phyloP scores from a whole-genome alignment of 371 early-diverging fungal genomes.

The Mortierella sp. region DNA sequence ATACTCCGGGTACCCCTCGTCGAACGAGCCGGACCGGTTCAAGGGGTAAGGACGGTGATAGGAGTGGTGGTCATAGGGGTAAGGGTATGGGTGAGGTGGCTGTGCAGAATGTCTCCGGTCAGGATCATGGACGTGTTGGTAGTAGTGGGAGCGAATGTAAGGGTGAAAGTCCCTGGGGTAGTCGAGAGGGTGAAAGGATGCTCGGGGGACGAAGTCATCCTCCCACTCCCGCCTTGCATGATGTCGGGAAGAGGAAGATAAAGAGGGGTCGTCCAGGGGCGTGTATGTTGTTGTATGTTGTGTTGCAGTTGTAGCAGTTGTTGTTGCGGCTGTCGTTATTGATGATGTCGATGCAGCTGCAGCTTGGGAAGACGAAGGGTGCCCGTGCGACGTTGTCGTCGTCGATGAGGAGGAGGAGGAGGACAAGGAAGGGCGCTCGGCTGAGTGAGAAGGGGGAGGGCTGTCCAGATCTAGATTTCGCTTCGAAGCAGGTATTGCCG shows the following conservation, averaged over 20 bases:
- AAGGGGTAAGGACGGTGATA: not conserved
- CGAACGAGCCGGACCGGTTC: not conserved
- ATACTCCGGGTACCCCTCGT: conserved; percentile 3
- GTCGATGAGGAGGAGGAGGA: not conserved
- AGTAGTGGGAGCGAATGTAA: not conserved
- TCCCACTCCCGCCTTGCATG: not conserved
- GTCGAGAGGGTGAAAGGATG: not conserved
- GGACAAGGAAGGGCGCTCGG: not conserved
- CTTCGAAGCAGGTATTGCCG: not conserved
- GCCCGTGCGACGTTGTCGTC: not conserved
- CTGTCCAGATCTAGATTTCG: conserved; percentile 4
- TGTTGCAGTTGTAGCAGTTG: not conserved
- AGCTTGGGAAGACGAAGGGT: not conserved
- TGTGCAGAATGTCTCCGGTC: not conserved
- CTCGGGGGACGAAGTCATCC: conserved; percentile 1
- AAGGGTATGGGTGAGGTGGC: not conserved
- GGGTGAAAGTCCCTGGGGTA: not conserved
- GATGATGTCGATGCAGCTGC: not conserved
- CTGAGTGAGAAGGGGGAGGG: not conserved
- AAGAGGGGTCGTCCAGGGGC: not conserved
- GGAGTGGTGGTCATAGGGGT: not conserved
- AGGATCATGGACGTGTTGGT: not conserved
- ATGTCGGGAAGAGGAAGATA: not conserved
- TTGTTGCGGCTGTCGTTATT: not conserved
- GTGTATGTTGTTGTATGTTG: not conserved